phyloP scores from a whole-genome alignment of 108 stramenopile genomes.

The Cyclotella baltica region DNA sequence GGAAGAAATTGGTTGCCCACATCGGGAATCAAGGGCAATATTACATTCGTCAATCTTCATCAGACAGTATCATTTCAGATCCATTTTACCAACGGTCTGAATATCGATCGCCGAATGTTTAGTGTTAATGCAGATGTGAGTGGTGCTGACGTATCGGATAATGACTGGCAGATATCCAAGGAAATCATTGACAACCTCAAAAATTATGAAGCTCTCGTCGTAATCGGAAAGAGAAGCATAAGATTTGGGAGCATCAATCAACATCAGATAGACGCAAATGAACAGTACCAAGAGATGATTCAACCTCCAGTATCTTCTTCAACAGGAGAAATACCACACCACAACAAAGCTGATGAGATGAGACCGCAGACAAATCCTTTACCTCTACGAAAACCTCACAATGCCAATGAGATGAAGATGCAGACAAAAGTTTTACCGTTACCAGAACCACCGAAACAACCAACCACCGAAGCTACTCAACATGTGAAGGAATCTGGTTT shows the following conservation, averaged over 20 bases:
- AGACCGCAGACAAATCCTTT: not conserved
- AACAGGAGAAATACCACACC: not conserved
- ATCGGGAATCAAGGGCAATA: constrained; percentile 33
- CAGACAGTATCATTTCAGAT: constrained; percentile 40
- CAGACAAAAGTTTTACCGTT: not conserved
- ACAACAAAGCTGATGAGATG: not conserved
- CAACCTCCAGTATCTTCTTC: constrained; percentile 9
- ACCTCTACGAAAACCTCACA: not conserved
- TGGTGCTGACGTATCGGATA: constrained; percentile 16
- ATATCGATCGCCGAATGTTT: constrained; percentile 23
- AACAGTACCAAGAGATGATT: constrained; percentile 5
- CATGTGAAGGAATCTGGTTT: not conserved
- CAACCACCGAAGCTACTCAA: too few relatives aligned
- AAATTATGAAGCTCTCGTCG: constrained; percentile 43
- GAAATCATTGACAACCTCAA: constrained; percentile 34
- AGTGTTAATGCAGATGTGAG: constrained; percentile 25
- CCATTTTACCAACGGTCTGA: constrained; percentile 32
- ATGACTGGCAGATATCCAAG: constrained; percentile 32
- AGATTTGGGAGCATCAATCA: constrained; percentile 7
- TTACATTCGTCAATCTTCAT: constrained; percentile 29
- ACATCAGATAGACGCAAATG: not conserved
- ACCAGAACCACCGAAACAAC: too few relatives aligned
- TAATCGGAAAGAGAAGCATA: constrained; percentile 16
- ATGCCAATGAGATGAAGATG: too few relatives aligned
- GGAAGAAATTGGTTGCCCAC: constrained; percentile 47